Percentiles rank a stretch among this genome's conserved stretches.
phyloP scores from a whole-genome alignment of 2,329 filamentous ascomycete genomes.

The Aureobasidium sp. region DNA sequence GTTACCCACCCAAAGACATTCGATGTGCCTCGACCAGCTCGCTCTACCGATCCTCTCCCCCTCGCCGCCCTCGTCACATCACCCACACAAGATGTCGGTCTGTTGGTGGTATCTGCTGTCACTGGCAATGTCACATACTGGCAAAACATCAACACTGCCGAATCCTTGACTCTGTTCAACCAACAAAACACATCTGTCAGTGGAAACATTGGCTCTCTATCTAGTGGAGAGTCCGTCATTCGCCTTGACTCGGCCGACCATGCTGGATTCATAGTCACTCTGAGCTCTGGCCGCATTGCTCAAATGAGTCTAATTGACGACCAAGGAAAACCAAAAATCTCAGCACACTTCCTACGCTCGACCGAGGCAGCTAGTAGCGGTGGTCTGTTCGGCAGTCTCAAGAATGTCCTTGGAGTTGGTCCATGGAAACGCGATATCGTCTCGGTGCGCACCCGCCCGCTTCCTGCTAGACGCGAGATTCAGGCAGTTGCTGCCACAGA shows the following conservation, averaged over 20 bases:
- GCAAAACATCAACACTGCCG: constrained; percentile 87
- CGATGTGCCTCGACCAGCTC: constrained; percentile 64
- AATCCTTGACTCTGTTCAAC: constrained; percentile 72
- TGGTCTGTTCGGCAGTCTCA: constrained; percentile 74
- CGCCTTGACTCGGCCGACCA: constrained; percentile 78
- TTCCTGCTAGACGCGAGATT: constrained; percentile 68
- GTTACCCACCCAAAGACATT: constrained; percentile 74
- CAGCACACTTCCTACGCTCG: constrained; percentile 65
- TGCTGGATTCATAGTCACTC: constrained; percentile 74
- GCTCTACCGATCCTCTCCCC: constrained; percentile 62
- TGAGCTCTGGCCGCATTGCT: constrained; percentile 77
- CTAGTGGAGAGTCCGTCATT: constrained; percentile 67
- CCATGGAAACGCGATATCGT: constrained; percentile 68
- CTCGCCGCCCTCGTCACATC: constrained; percentile 76
- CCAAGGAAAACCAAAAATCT: constrained; percentile 76
- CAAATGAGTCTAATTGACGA: constrained; percentile 80
- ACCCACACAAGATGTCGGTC: constrained; percentile 66
- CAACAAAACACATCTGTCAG: constrained; percentile 76
- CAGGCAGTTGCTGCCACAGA: constrained; percentile 72
- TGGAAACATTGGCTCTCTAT: constrained; percentile 60
- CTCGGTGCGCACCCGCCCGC: constrained; percentile 66
- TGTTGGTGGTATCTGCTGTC: constrained; percentile 76
- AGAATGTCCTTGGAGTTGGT: constrained; percentile 62
- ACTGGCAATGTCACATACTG: constrained; percentile 86
- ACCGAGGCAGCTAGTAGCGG: constrained; percentile 46